Evolutionary conservation across 1,284 basidiomycete species (phyloP), one percentile per base, ranked within the genome.

Genomic region (Fistulinella cinereoalba): DNA sequence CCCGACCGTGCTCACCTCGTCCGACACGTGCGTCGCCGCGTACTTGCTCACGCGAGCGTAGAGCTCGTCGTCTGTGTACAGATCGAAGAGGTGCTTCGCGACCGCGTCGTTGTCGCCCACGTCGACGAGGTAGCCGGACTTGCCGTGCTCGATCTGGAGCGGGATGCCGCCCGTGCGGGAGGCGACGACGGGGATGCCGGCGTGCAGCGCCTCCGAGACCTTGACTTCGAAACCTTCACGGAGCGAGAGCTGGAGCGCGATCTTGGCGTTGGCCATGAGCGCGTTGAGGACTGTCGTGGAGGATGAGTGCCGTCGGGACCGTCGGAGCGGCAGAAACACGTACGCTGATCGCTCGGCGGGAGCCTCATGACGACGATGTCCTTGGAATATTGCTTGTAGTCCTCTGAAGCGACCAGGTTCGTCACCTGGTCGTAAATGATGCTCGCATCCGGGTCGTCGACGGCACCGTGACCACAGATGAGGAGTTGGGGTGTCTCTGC

Each of bases 141-240:
- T 85, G 51, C 88, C 88, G 56, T 92, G 70, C 56, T 82, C 80
- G 56, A 94, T 81, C 64, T 94, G 91, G 44, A 94, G 80, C 32
- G 91, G 91, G 62, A 94, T 93, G 58, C 91, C 91, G 51, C 91
- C 91, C 2, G 91, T 92, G 50, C 75, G 80, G 45, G 74, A 83
- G 13, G 88, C 88, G 58, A 94, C 78, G 54, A 92, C 77, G 23
- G 91, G 90, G 51, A 87, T 86, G 54, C 87, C 86, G 25, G 88
- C 80, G 66, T 93, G 88, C 43, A 94, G 75, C 16, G 88, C 89
- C 69, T 94, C 92, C 36, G 90, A 92, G 46, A 93, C 91, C 67
- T 93, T 93, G 67, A 94, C 88, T 61, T 94, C 92, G 69, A 94
- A 94, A 36, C 91, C 91, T 71, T 94, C 91, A 50, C 90, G 88